Evolutionary conservation across 1,139 yeast species (phyloP), one percentile per base, ranked within the genome.

Genomic region (Taphrina wiesneri): DNA sequence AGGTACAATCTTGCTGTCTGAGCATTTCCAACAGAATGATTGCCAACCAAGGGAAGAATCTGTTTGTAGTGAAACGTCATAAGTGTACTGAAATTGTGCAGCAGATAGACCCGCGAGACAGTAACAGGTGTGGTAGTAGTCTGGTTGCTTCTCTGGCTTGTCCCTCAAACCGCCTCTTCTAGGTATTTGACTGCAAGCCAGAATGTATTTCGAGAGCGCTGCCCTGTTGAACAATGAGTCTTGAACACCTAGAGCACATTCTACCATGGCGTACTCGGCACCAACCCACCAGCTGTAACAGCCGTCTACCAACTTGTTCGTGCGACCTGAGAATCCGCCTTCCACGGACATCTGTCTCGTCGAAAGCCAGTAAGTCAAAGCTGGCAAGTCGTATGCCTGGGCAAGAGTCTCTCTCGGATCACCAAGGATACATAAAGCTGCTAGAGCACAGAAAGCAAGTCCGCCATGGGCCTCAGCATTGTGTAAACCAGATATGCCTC

Each of bases 261-360:
- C 51, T 21, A 49, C 82, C 63, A 86, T 71, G 59, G 74, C 65
- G 69, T 63, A 23, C 54, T 86, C 74, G 0, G 90, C 96, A 0
- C 99, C 99, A 1, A 92, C 87, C 99, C 99, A 93, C 75, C 88
- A 95, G 73, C 92, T 85, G 75, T 95, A 95, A 75, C 99, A 95
- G 0, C 96, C 97, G 75, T 95, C 99, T 0, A 93, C 98, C 51
- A 95, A 80, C 75, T 95, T 95, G 74, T 93, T 92, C 0, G 96
- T 84, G 67, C 99, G 82, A 0, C 99, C 99, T 9, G 86, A 82
- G 56, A 92, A 82, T 0, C 98, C 97, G 6, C 96, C 96, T 74
- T 91, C 97, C 6, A 85, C 75, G 39, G 79, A 78, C 68, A 81
- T 78, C 74, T 93, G 99, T 51, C 96, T 82, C 25, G 82, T 77